These are phyloP conservation scores for Pseudotsuga menziesii DNA, from an alignment of 75 land plant genomes.

Conservation along the genomic window DNA sequence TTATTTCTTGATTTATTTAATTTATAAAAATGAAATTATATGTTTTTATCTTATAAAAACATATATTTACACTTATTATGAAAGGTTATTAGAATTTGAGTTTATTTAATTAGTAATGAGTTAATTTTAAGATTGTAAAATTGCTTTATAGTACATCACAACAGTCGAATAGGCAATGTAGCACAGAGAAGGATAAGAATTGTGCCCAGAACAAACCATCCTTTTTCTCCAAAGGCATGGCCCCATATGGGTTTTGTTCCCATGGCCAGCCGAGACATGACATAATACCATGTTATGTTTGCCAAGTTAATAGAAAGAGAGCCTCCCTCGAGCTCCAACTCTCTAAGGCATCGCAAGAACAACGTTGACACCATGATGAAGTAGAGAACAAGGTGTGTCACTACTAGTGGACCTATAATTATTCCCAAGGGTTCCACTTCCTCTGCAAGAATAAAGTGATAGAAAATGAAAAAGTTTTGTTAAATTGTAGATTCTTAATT, in stretches of 20 bases:
- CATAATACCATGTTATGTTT: slow-evolving; percentile 61
- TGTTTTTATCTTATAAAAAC: too few relatives aligned
- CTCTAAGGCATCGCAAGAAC: slow-evolving; percentile 54
- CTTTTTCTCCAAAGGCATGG: slow-evolving; percentile 53
- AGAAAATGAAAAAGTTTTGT: too few relatives aligned
- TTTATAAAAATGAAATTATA: too few relatives aligned
- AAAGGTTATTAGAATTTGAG: too few relatives aligned
- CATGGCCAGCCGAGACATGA: slow-evolving; percentile 57
- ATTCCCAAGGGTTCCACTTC: slow-evolving; percentile 30
- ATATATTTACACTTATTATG: too few relatives aligned
- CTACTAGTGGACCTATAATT: slow-evolving; percentile 39
- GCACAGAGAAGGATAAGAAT: slow-evolving; percentile 37
- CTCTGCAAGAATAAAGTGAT: slow-evolving; percentile 7
- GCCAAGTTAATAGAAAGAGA: slow-evolving; percentile 53
- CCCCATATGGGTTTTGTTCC: slow-evolving; percentile 69
- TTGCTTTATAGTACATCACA: slow-evolving; percentile 41
- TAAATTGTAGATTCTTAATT: not conserved
- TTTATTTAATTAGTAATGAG: too few relatives aligned
- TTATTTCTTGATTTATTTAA: too few relatives aligned
- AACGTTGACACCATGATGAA: slow-evolving; percentile 49
- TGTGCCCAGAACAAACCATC: slow-evolving; percentile 48
- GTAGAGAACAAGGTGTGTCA: slow-evolving; percentile 52
- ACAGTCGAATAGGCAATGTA: slow-evolving; percentile 34
- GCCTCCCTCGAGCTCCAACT: slow-evolving; percentile 46
- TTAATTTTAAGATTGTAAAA: not conserved